phyloP scores from a whole-genome alignment of 2,329 filamentous ascomycete genomes.

The Fusarium palustre region DNA sequence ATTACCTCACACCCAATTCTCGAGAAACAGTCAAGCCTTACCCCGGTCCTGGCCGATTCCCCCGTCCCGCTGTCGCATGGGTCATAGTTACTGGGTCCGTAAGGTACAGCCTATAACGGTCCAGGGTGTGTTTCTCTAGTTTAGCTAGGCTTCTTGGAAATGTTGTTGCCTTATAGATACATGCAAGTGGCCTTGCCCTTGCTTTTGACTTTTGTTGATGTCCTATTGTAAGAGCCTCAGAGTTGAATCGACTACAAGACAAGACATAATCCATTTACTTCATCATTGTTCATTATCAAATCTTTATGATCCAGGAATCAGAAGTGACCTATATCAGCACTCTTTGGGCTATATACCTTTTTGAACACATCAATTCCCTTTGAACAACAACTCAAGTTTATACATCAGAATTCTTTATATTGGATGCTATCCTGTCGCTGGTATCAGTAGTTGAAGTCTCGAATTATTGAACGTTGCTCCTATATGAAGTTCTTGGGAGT shows the following conservation, averaged over 20 bases:
- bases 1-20: slow-evolving; percentile 21
- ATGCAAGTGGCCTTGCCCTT: slow-evolving; percentile 40
- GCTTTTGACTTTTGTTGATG: slow-evolving; percentile 24
- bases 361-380: slow-evolving; percentile 2
- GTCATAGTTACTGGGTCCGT: slow-evolving; percentile 27
- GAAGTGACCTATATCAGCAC: background rate
- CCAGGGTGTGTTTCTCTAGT: slow-evolving; percentile 15
- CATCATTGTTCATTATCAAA: slow-evolving; percentile 3
- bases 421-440: slow-evolving; percentile 3
- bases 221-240: slow-evolving; percentile 20
- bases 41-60: slow-evolving; percentile 41
- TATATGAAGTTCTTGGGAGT: slow-evolving; percentile 34
- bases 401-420: slow-evolving; percentile 12
- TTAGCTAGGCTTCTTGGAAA: slow-evolving; percentile 14
- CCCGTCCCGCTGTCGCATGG: slow-evolving; percentile 44
- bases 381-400: background rate
- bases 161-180: slow-evolving; percentile 34
- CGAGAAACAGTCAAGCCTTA: slow-evolving; percentile 17
- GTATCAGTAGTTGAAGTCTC: slow-evolving; percentile 2
- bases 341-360: background rate
- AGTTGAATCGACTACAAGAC: slow-evolving; percentile 8
- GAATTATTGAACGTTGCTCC: slow-evolving; percentile 6
- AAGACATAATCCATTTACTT: slow-evolving; percentile 19
- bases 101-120: slow-evolving; percentile 33
- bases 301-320: background rate